A percentile compares a stretch with the other conserved stretches of the same genome.
phyloP scores from a whole-genome alignment of 176 grass and related monocot species.

The Lolium perenne region DNA sequence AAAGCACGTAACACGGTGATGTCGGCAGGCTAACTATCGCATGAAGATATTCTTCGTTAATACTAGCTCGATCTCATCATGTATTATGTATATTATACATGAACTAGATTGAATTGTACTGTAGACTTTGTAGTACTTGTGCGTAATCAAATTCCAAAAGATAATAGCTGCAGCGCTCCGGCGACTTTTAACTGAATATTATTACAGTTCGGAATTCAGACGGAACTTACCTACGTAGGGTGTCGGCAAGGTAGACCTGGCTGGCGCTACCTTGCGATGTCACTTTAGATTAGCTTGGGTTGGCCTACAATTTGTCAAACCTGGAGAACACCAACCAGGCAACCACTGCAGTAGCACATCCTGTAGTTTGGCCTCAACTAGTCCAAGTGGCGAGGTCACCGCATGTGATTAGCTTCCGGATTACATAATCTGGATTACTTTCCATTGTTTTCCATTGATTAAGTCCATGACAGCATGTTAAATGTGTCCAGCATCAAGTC shows the following conservation, averaged over 20 bases:
- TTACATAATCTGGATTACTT: neutral
- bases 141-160: neutral
- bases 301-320: conserved; percentile 37
- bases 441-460: conserved; percentile 40
- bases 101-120: neutral
- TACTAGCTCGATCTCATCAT: neutral
- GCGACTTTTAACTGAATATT: neutral
- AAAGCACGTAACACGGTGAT: neutral
- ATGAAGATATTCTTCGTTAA: neutral
- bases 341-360: conserved; percentile 28
- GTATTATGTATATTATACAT: no score
- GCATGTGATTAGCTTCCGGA: conserved; percentile 21
- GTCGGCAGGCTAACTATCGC: conserved; percentile 29
- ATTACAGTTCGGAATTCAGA: neutral
- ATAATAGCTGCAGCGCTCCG: neutral
- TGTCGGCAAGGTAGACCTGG: conserved; percentile 16
- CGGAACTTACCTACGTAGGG: neutral
- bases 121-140: neutral
- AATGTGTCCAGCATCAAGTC: neutral
- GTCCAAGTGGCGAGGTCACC: neutral
- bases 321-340: conserved; percentile 39
- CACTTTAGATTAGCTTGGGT: neutral
- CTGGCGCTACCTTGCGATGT: conserved; percentile 28
- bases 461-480: neutral
- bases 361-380: neutral